Percentiles rank a stretch among this genome's conserved stretches.
These are phyloP conservation scores for Aspergillus niger DNA, from an alignment of 2,329 filamentous ascomycete genomes.

Conservation along the genomic window DNA sequence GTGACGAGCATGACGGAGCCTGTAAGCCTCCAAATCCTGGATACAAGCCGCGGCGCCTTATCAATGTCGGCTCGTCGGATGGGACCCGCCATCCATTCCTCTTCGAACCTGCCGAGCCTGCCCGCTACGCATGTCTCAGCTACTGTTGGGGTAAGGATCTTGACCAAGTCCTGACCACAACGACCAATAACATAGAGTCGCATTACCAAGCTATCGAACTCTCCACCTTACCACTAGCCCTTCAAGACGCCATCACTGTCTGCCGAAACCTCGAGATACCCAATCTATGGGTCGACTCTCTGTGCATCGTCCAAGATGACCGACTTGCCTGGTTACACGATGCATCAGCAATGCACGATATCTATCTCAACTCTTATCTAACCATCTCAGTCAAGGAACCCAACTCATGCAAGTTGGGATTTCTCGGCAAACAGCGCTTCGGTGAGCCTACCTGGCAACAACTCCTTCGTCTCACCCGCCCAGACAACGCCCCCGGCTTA, in stretches of 20 bases:
- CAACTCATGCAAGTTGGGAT: neutral
- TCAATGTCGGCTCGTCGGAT: neutral
- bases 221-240: neutral
- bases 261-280: neutral
- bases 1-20: neutral
- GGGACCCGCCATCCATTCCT: neutral
- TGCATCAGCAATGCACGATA: neutral
- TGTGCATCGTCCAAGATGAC: neutral
- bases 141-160: neutral
- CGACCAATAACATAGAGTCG: neutral
- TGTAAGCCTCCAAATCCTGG: neutral
- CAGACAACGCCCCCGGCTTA: neutral
- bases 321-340: neutral
- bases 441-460: neutral
- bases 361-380: neutral
- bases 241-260: neutral
- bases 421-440: neutral
- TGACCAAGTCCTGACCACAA: neutral
- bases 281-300: neutral
- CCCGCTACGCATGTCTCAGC: neutral
- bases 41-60: neutral
- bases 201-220: neutral
- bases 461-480: neutral
- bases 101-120: neutral
- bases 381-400: neutral